Evolutionary conservation across 257 asterid genomes (phyloP), one percentile per base, ranked within the genome.

Genomic region (Petunia secreta): DNA sequence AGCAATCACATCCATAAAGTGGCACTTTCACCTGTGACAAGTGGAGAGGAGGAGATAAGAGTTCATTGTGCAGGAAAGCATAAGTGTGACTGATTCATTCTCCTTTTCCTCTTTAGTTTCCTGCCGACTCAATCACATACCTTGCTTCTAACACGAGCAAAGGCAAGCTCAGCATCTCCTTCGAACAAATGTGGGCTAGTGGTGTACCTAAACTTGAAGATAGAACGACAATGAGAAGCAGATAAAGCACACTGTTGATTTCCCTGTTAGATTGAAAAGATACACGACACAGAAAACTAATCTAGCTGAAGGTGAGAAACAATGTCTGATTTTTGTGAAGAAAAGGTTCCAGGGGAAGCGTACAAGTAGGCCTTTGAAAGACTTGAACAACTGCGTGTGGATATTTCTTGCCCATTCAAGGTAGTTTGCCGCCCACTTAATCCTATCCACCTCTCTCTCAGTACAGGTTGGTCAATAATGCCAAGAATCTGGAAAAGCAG

Each of bases 181-280:
- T 85, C 84, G 83, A 96, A 96, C 83, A 96, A 89, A 91, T 96
- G 99, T 34, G 99, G 99, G 87, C 99, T 94, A 80, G 99, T 96
- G n/a, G 99, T 94, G 89, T 96, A 96, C 87, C 98, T 96, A 65
- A 53, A 54, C 64, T 63, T 81, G 59, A 50, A 64, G 13, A 40
- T 50, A 46, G 36, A n/a, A 80, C 6, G 39, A 5, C 62, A 71
- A 48, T 14, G 37, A 79, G 63, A 77, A 25, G 63, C 54, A 67
- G 86, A 55, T 69, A 76, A 73, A 76, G 54, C 75, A 52, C 11
- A 65, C 43, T 54, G 54, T 58, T 52, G 46, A 57, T 34, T 34
- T 48, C 3, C 36, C 66, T 50, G 48, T 10, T 50, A 15, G 46
- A 55, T 79, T 63, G 64, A 52, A 37, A 54, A 14, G 16, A 8